A percentile compares a stretch with the other conserved stretches of the same genome.
Conservation (phyloP, 1,284 basidiomycete species). For the Mycosarcoma mackinlayi region DNA sequence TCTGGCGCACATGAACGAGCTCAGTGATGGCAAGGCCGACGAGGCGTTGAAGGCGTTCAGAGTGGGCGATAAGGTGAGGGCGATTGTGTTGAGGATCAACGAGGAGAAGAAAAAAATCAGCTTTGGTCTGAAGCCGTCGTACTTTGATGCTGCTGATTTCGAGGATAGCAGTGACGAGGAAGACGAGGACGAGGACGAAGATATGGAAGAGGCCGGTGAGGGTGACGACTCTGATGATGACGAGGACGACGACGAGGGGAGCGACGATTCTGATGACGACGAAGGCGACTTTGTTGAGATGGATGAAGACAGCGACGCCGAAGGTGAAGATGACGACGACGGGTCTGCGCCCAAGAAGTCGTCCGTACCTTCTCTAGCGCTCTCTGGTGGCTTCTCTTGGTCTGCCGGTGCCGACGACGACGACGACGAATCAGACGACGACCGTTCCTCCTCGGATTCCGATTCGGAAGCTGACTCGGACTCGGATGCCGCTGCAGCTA, state of each 20-base stretch:
- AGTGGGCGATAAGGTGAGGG: constrained; percentile 86
- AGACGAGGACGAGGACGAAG: constrained; percentile 68
- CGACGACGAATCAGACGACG: constrained; percentile 12
- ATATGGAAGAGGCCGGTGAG: constrained; percentile 50
- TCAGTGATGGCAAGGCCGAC: constrained; percentile 54
- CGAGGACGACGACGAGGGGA: constrained; percentile 53
- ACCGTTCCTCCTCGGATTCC: constrained; percentile 13
- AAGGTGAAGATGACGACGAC: constrained; percentile 48
- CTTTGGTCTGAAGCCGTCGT: constrained; percentile 88
- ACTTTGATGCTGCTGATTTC: constrained; percentile 73
- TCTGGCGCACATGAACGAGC: constrained; percentile 82
- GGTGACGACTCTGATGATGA: constrained; percentile 49
- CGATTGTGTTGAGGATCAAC: constrained; percentile 80
- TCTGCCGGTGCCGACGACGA: constrained; percentile 68
- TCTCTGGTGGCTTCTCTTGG: constrained; percentile 73
- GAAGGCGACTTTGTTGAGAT: constrained; percentile 51
- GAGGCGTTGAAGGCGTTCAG: constrained; percentile 84
- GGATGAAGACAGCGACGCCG: constrained; percentile 54
- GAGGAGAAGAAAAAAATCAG: constrained; percentile 81
- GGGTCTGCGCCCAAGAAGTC: constrained; percentile 22
- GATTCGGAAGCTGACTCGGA: constrained; percentile 29
- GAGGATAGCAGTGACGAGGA: constrained; percentile 68
- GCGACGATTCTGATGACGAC: constrained; percentile 34
- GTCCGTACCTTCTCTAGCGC: constrained; percentile 66
- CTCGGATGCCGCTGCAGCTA: constrained; percentile 69